phyloP scores from a whole-genome alignment of 495 filamentous ascomycete genomes.

The Annulohypoxylon moriforme region DNA sequence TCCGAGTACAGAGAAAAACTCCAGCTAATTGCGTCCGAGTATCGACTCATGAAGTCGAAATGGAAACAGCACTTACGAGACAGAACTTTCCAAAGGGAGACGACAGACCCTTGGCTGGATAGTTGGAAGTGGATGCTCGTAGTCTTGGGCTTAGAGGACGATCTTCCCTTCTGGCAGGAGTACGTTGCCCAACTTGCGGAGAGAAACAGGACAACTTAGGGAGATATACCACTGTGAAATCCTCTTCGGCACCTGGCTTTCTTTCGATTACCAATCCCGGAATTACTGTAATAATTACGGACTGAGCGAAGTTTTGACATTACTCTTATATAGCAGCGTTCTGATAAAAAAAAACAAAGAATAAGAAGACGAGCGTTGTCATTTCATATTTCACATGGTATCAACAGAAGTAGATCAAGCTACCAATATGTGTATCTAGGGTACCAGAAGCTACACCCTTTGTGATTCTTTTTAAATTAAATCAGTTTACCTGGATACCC shows the following conservation, averaged over 20 bases:
- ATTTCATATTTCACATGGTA: background rate
- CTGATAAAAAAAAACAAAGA: background rate
- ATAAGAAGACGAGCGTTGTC: background rate
- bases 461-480: too few relatives aligned
- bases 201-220: slow-evolving; percentile 14
- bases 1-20: slow-evolving; percentile 22
- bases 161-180: slow-evolving; percentile 7
- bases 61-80: slow-evolving; percentile 14
- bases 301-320: background rate
- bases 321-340: background rate
- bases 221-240: slow-evolving; percentile 15
- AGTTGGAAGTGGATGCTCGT: slow-evolving; percentile 19
- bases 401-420: background rate
- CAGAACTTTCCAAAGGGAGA: background rate
- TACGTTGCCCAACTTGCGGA: slow-evolving; percentile 10
- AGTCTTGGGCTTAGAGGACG: slow-evolving; percentile 5
- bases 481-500: too few relatives aligned
- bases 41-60: slow-evolving; percentile 4
- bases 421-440: background rate
- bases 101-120: slow-evolving; percentile 9
- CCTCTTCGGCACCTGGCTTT: background rate
- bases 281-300: background rate
- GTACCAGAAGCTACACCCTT: too few relatives aligned
- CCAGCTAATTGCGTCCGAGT: slow-evolving; percentile 1
- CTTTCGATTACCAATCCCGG: background rate